Evolutionary conservation across 2,329 filamentous ascomycete genomes (phyloP).

Genomic region (Magnaporthiopsis poae): DNA sequence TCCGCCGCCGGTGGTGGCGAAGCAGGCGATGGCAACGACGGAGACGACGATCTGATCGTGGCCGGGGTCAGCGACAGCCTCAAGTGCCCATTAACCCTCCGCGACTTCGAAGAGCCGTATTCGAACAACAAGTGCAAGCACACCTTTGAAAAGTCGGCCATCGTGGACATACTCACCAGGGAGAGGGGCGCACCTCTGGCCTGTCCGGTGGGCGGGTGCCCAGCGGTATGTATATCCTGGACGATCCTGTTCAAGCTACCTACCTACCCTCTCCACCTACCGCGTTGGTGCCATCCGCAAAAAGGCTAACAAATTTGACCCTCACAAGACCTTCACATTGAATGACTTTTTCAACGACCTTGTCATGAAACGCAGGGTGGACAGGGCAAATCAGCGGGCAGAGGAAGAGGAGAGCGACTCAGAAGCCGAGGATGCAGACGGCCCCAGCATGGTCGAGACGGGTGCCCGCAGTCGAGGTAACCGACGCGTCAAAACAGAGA

Average conservation of each 20-base stretch:
- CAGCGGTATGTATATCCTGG: slow-evolving; percentile 33
- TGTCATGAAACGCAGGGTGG: slow-evolving; percentile 47
- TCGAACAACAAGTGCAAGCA: slow-evolving; percentile 60
- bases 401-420: slow-evolving; percentile 1
- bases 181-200: slow-evolving; percentile 23
- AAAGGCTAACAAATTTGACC: neutral
- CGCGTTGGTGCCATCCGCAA: neutral
- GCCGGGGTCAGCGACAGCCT: slow-evolving; percentile 50
- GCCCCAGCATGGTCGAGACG: slow-evolving; percentile 6
- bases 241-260: neutral
- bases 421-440: slow-evolving; percentile 2
- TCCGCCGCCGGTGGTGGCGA: slow-evolving; percentile 11
- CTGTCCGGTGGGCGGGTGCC: slow-evolving; percentile 59
- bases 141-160: slow-evolving; percentile 58
- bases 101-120: slow-evolving; percentile 54
- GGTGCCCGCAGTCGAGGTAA: neutral
- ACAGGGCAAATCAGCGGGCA: slow-evolving; percentile 35
- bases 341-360: slow-evolving; percentile 48
- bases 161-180: slow-evolving; percentile 41
- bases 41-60: slow-evolving; percentile 61
- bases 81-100: slow-evolving; percentile 60
- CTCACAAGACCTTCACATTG: slow-evolving; percentile 35
- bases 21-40: slow-evolving; percentile 34
- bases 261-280: neutral
- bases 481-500: slow-evolving; percentile 1